Conservation (phyloP, 305 asterid species). For the Fraxinus nigra region DNA sequence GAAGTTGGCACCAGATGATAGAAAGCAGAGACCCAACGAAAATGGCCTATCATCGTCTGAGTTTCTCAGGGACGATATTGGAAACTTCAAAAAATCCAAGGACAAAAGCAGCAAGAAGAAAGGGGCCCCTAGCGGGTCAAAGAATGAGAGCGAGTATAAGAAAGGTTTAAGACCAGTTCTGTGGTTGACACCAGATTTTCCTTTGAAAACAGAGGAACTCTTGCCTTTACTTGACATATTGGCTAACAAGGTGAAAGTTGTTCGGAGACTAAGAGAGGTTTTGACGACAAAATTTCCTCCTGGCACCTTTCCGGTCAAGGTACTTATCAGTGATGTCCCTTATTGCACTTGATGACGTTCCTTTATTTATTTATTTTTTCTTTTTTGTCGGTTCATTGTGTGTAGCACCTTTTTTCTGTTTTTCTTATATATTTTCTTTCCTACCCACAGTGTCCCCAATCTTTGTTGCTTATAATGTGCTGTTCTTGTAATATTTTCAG, state of each 20-base stretch:
- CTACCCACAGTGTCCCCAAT: background rate
- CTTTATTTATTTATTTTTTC: conserved; percentile 5
- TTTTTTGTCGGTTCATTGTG: conserved; percentile 13
- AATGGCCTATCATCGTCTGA: conserved; percentile 66
- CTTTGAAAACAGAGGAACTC: conserved; percentile 86
- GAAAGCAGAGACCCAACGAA: conserved; percentile 58
- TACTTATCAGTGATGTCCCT: conserved; percentile 27
- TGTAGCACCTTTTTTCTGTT: conserved; percentile 15
- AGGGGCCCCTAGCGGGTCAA: conserved; percentile 32
- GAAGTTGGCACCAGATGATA: conserved; percentile 67
- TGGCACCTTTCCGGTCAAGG: conserved; percentile 98
- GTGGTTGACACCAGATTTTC: conserved; percentile 98
- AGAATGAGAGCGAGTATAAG: conserved; percentile 50
- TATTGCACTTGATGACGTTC: conserved; percentile 1
- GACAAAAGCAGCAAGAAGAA: conserved; percentile 17
- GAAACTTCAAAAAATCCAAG: conserved; percentile 27
- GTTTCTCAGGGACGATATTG: conserved; percentile 58
- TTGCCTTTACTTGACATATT: conserved; percentile 94
- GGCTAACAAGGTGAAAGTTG: conserved; percentile 95
- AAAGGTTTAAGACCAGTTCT: conserved; percentile 80
- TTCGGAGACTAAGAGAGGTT: conserved; percentile 92
- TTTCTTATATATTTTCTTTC: background rate
- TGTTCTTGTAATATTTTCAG: conserved; percentile 1
- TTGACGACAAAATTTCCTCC: conserved; percentile 89
- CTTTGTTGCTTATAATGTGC: background rate